phyloP scores from a whole-genome alignment of 805 yeast genomes.

The Monosporozyma aquatica region DNA sequence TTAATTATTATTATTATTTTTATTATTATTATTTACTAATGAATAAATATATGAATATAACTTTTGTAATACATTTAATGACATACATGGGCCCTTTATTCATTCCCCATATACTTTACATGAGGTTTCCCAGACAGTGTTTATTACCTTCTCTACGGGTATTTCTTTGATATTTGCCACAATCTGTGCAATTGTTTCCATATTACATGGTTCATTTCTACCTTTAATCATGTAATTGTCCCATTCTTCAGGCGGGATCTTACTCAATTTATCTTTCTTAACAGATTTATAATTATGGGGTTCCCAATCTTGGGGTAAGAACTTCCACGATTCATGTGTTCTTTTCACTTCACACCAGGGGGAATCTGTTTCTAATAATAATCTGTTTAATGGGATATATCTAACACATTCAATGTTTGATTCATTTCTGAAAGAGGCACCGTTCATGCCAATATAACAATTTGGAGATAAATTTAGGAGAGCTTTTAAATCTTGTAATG shows the following conservation, averaged over 20 bases:
- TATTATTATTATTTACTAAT: background rate
- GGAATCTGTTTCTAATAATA: conserved; percentile 89
- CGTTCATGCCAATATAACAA: conserved; percentile 71
- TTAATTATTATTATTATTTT: too few relatives aligned
- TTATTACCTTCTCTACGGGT: conserved; percentile 37
- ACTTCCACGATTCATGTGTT: conserved; percentile 65
- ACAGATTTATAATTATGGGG: conserved; percentile 22
- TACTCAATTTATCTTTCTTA: conserved; percentile 29
- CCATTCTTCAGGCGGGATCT: conserved; percentile 18
- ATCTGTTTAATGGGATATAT: conserved; percentile 55
- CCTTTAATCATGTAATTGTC: conserved; percentile 52
- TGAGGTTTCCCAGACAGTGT: conserved; percentile 45
- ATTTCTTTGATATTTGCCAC: conserved; percentile 43
- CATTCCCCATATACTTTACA: conserved; percentile 33
- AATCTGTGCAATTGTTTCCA: conserved; percentile 71
- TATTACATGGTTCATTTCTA: conserved; percentile 86
- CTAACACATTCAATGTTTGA: conserved; percentile 62
- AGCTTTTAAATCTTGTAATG: conserved; percentile 49
- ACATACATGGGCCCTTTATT: too few relatives aligned
- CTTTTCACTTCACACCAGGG: conserved; percentile 97
- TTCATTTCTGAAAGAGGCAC: conserved; percentile 78
- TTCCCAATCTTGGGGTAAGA: conserved; percentile 34
- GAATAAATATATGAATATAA: background rate
- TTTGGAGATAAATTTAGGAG: conserved; percentile 38
- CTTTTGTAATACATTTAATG: background rate